A percentile compares a stretch with the other conserved stretches of the same genome.
These are phyloP conservation scores for Suhomyces emberorum DNA, from an alignment of 805 yeast genomes.

Conservation along the genomic window DNA sequence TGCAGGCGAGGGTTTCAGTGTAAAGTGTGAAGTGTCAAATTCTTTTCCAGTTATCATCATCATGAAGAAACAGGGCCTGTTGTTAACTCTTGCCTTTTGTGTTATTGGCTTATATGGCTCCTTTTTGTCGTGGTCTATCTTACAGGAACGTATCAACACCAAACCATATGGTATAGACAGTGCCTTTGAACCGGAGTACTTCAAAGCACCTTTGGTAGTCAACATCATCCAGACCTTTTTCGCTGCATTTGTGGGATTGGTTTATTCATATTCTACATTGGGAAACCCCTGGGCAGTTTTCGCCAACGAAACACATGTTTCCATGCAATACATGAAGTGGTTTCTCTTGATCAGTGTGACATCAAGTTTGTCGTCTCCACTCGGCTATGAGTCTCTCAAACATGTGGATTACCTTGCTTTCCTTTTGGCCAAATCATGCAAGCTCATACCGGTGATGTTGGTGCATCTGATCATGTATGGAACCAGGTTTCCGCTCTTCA, in stretches of 20 bases:
- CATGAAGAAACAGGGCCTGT: slow-evolving; percentile 19
- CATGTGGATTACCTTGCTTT: slow-evolving; percentile 86
- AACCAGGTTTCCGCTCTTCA: slow-evolving; percentile 67
- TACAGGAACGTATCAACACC: slow-evolving; percentile 84
- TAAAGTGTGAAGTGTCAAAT: no score
- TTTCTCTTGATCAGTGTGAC: slow-evolving; percentile 61
- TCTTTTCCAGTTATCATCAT: neutral
- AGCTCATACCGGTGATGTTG: slow-evolving; percentile 89
- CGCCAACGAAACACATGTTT: slow-evolving; percentile 19
- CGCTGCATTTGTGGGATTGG: slow-evolving; percentile 66
- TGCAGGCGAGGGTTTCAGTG: no score
- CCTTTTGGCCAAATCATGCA: slow-evolving; percentile 88
- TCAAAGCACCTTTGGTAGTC: slow-evolving; percentile 76
- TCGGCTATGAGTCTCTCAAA: slow-evolving; percentile 72
- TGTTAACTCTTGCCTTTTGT: slow-evolving; percentile 28
- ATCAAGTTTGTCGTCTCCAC: slow-evolving; percentile 77
- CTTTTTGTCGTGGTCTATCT: slow-evolving; percentile 86
- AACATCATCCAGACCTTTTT: slow-evolving; percentile 70
- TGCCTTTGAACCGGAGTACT: slow-evolving; percentile 34
- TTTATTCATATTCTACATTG: slow-evolving; percentile 45
- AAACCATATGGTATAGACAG: slow-evolving; percentile 56
- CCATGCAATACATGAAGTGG: slow-evolving; percentile 23
- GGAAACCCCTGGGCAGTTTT: slow-evolving; percentile 31
- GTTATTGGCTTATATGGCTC: slow-evolving; percentile 76
- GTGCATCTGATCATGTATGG: slow-evolving; percentile 73